Conservation (phyloP, 106 monocot genomes). For the Dioscorea zingiberensis region DNA sequence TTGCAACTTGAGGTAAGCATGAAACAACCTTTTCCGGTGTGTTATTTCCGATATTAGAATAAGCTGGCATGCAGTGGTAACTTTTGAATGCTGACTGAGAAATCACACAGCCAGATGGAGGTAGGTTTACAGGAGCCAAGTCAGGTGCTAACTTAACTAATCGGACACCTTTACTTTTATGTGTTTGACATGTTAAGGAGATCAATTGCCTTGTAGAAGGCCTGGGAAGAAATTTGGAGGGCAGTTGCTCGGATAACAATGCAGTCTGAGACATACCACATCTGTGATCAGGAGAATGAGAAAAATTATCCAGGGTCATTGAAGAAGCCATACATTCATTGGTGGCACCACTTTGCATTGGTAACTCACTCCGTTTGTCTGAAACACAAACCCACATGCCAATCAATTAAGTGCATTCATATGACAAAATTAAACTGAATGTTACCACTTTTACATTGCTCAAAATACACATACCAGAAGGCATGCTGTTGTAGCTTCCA, state of each 20-base stretch:
- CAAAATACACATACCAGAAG: slow-evolving; percentile 11
- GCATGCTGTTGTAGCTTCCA: slow-evolving; percentile 19
- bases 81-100: slow-evolving; percentile 69
- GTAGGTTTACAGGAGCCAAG: slow-evolving; percentile 93
- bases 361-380: slow-evolving; percentile 13
- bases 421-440: slow-evolving; percentile 5
- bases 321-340: slow-evolving; percentile 14
- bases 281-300: slow-evolving; percentile 13
- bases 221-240: slow-evolving; percentile 20
- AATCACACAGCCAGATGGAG: slow-evolving; percentile 77
- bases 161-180: slow-evolving; percentile 29
- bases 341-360: slow-evolving; percentile 10
- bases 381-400: slow-evolving; percentile 9
- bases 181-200: slow-evolving; percentile 19
- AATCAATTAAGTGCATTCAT: slow-evolving; percentile 5
- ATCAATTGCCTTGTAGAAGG: slow-evolving; percentile 9
- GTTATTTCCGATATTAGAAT: slow-evolving; percentile 10
- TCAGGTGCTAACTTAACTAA: slow-evolving; percentile 91
- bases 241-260: slow-evolving; percentile 8
- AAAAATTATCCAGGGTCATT: slow-evolving; percentile 6
- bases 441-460: slow-evolving; percentile 13
- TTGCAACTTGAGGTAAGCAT: slow-evolving; percentile 13
- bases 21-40: slow-evolving; percentile 7
- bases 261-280: slow-evolving; percentile 3
- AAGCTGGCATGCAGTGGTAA: slow-evolving; percentile 8